Evolutionary conservation across 208 protist genomes (phyloP).

Genomic region (Leishmania amazonensis): DNA sequence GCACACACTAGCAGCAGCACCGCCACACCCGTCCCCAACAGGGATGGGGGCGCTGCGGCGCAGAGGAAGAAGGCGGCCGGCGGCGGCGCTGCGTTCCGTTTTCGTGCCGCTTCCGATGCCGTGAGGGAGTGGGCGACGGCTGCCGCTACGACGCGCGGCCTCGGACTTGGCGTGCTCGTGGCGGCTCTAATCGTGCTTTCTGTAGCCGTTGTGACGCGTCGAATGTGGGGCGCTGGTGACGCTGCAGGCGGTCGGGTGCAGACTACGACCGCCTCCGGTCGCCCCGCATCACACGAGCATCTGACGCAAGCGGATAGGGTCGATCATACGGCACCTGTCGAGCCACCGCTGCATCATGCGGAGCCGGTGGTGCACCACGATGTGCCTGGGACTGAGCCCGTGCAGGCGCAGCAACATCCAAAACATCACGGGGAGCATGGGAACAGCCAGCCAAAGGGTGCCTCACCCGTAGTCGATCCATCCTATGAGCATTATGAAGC

Average conservation of each 20-base stretch:
- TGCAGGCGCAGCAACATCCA: background rate
- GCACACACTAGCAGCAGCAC: background rate
- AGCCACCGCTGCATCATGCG: background rate
- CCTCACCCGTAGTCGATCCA: background rate
- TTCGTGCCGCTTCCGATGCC: background rate
- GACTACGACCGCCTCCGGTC: background rate
- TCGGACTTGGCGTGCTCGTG: slow-evolving; percentile 16
- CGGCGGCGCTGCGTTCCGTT: background rate
- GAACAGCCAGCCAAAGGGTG: background rate
- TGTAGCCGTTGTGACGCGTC: slow-evolving; percentile 11
- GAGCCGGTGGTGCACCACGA: background rate
- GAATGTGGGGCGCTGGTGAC: background rate
- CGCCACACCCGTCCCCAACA: background rate
- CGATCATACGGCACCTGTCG: background rate
- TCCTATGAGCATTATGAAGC: background rate
- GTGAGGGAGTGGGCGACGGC: background rate
- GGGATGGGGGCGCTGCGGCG: background rate
- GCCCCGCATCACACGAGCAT: background rate
- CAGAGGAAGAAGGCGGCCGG: background rate
- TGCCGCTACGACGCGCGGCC: slow-evolving; percentile 1
- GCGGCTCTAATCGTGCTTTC: slow-evolving; percentile 22
- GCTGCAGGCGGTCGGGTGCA: background rate
- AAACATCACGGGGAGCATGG: background rate
- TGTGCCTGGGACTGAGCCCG: background rate
- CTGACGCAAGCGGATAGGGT: background rate